Evolutionary conservation across 768 basidiomycete genomes (phyloP).

Genomic region (Wakefieldia striispora): DNA sequence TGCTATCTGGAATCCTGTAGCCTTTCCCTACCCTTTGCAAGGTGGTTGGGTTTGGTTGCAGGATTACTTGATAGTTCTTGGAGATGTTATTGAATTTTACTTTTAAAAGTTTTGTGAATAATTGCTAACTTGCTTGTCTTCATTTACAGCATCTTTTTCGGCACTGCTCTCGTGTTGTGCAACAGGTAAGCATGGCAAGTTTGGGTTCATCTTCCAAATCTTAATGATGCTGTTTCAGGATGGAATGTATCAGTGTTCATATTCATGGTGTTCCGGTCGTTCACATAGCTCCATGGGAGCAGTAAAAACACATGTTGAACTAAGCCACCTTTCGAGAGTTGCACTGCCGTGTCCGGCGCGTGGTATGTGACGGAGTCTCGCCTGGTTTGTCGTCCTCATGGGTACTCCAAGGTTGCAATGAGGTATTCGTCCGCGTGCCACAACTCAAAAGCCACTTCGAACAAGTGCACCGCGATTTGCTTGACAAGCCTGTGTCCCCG

Average conservation of each 20-base stretch:
- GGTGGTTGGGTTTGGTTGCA: slow-evolving; percentile 16
- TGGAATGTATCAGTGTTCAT: slow-evolving; percentile 24
- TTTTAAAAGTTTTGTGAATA: neutral
- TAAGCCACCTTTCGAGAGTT: slow-evolving; percentile 31
- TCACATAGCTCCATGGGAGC: slow-evolving; percentile 16
- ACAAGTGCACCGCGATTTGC: slow-evolving; percentile 19
- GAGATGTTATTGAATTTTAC: neutral
- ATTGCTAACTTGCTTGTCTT: slow-evolving; percentile 9
- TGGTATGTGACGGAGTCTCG: slow-evolving; percentile 14
- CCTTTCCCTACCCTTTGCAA: slow-evolving; percentile 6
- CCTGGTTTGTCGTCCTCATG: slow-evolving; percentile 5
- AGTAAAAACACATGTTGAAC: slow-evolving; percentile 27
- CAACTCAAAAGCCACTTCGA: slow-evolving; percentile 27
- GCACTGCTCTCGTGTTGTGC: slow-evolving; percentile 22
- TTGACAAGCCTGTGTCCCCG: slow-evolving; percentile 7
- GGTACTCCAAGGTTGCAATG: slow-evolving; percentile 19
- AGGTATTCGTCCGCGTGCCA: slow-evolving; percentile 23
- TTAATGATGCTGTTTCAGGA: slow-evolving; percentile 15
- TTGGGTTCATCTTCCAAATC: neutral
- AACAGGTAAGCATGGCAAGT: slow-evolving; percentile 7
- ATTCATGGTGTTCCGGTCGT: slow-evolving; percentile 29
- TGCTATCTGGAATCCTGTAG: slow-evolving; percentile 13
- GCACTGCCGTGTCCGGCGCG: slow-evolving; percentile 24
- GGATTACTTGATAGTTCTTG: slow-evolving; percentile 20
- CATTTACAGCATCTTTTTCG: slow-evolving; percentile 23